These are phyloP conservation scores for Amesomyces nigricolor DNA, from an alignment of 2,329 filamentous ascomycete species.

Conservation along the genomic window DNA sequence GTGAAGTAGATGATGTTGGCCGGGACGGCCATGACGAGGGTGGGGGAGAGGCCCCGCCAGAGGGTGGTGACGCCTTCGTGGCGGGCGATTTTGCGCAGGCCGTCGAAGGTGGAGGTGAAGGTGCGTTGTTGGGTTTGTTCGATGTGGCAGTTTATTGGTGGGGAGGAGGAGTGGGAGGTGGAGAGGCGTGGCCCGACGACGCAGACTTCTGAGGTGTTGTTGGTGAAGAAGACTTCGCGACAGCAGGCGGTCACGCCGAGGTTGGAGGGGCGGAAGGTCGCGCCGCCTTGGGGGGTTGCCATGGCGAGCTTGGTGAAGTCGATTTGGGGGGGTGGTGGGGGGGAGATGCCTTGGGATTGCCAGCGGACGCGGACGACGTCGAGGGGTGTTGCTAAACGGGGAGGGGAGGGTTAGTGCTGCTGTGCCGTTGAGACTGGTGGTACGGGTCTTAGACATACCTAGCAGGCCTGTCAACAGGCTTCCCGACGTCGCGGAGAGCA, in stretches of 20 bases:
- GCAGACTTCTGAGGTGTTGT: constrained; percentile 76
- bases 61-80: constrained; percentile 83
- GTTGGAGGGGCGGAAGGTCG: constrained; percentile 67
- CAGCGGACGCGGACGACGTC: constrained; percentile 94
- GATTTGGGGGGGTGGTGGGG: constrained; percentile 29
- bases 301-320: constrained; percentile 52
- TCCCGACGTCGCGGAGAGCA: constrained; percentile 87
- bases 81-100: constrained; percentile 85
- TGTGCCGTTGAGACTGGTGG: constrained; percentile 5
- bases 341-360: constrained; percentile 65
- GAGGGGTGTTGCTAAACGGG: constrained; percentile 67
- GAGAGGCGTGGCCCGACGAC: constrained; percentile 58
- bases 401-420: constrained; percentile 40
- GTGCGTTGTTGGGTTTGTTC: constrained; percentile 78
- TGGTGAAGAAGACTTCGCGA: constrained; percentile 93
- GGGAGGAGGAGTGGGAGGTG: not conserved
- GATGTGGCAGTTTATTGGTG: constrained; percentile 66
- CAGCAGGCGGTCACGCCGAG: constrained; percentile 93
- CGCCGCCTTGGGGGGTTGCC: constrained; percentile 37
- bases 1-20: constrained; percentile 98
- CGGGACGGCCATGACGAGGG: constrained; percentile 86
- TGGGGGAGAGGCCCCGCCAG: constrained; percentile 93
- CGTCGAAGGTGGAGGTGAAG: constrained; percentile 88
- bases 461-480: constrained; percentile 85
- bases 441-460: constrained; percentile 48